Base-by-base conservation (phyloP, 169 alveolate species). In the Eimeria maxima region DNA sequence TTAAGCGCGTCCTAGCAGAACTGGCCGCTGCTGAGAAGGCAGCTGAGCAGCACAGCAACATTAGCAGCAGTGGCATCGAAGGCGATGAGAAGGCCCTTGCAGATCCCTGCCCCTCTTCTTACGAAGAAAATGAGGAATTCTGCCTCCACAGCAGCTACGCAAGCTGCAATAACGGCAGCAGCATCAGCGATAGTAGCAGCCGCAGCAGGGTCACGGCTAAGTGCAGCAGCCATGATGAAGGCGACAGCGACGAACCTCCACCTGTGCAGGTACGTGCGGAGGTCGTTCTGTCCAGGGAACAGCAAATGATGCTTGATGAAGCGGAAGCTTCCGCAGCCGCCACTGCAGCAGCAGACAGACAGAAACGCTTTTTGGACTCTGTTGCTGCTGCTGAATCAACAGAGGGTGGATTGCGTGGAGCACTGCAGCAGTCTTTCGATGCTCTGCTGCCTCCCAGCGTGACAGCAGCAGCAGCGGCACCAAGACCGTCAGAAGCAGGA, bases 361-460 rank as follows among this genome's bases (percentile, higher is more conserved):
- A 80, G 69, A 29, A 50, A 71, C 45, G 69, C 27, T 50, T 80
- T 50, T n/a, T 80, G 3, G 29, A 80, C 6, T 80, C 69, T 80
- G 90, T 80, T 80, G 38, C 90, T 47, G 90, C 71, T 80, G 90
- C 90, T 14, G 90, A 45, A 53, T 4, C 90, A 11, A 53, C 24
- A 29, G 90, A 80, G 50, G 90, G 90, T 22, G 90, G 90, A 27
- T 42, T 80, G 69, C 63, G 90, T 13, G 47, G 24, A 27, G 67
- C 67, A 24, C 90, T 80, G 69, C 71, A 80, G 90, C 90, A 80
- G 90, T 80, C 90, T 2, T 80, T 80, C 71, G 90, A 80, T 27
- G 69, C 53, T 18, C 24, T 80, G 90, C 90, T 80, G 71, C 90
- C 90, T 20, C 90, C 90, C 47, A 69, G 47, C 90, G 60, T 80